Evolutionary conservation across 352 stramenopile genomes (phyloP).

Genomic region (Globisporangium nodosum): DNA sequence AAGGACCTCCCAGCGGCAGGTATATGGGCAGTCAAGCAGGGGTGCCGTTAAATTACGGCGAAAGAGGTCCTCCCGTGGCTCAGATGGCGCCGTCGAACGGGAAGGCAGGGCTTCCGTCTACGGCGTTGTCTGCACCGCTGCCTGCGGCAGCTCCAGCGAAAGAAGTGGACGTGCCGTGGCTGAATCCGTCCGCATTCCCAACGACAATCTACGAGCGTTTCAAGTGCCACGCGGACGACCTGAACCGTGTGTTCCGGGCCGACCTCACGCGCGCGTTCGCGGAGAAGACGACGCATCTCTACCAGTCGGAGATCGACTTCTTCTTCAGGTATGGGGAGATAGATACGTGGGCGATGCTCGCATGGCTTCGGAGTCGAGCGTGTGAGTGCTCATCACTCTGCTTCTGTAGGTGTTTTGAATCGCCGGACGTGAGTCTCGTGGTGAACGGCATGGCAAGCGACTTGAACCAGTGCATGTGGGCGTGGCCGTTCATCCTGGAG

Average conservation of each 20-base stretch:
- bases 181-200: conserved; percentile 44
- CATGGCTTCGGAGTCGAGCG: neutral
- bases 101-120: neutral
- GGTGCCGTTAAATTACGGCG: neutral
- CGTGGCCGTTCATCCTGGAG: conserved; percentile 76
- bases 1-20: neutral
- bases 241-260: conserved; percentile 58
- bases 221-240: conserved; percentile 43
- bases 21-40: neutral
- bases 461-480: conserved; percentile 79
- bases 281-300: conserved; percentile 38
- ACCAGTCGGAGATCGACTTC: conserved; percentile 62
- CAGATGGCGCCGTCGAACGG: neutral
- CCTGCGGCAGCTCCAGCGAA: neutral
- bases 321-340: conserved; percentile 29
- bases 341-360: neutral
- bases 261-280: conserved; percentile 54
- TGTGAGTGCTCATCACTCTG: neutral
- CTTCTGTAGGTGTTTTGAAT: conserved; percentile 53
- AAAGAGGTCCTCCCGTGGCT: neutral
- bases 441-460: conserved; percentile 79
- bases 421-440: conserved; percentile 65
- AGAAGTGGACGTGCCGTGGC: conserved; percentile 44
- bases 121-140: neutral
- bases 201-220: conserved; percentile 49